Conservation (phyloP, 1,139 yeast genomes). For the Maudiozyma humilis region DNA sequence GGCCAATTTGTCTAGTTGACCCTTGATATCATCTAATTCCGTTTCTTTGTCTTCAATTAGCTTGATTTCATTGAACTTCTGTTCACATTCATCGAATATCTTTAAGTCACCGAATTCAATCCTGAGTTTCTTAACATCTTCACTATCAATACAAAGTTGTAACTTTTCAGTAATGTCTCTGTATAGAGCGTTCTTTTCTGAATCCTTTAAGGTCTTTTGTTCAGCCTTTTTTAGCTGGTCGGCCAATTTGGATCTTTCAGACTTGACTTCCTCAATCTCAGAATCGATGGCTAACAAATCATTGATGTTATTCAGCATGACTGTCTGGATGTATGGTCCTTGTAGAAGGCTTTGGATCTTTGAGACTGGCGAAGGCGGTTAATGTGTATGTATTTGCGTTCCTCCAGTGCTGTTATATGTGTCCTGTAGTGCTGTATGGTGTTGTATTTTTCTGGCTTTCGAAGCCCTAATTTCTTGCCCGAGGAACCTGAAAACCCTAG, state of each 20-base stretch:
- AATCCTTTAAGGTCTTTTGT: constrained; percentile 16
- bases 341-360: neutral
- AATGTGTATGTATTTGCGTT: too few relatives aligned
- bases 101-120: constrained; percentile 29
- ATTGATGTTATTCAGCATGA: constrained; percentile 17
- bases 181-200: constrained; percentile 5
- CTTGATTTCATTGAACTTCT: constrained; percentile 11
- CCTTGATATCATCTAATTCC: constrained; percentile 17
- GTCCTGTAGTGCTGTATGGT: too few relatives aligned
- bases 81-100: constrained; percentile 21
- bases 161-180: constrained; percentile 14
- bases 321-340: neutral
- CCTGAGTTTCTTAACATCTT: constrained; percentile 20
- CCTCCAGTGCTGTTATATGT: too few relatives aligned
- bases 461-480: too few relatives aligned
- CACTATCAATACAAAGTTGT: constrained; percentile 9
- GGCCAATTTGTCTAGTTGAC: constrained; percentile 19
- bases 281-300: constrained; percentile 21
- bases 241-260: constrained; percentile 24
- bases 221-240: constrained; percentile 16
- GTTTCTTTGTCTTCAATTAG: constrained; percentile 14
- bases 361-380: too few relatives aligned
- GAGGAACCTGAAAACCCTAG: too few relatives aligned
- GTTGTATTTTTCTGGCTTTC: too few relatives aligned
- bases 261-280: constrained; percentile 16